Evolutionary conservation across 1,139 yeast species (phyloP), one percentile per base, ranked within the genome.

Genomic region (Candida pseudoviswanathii): DNA sequence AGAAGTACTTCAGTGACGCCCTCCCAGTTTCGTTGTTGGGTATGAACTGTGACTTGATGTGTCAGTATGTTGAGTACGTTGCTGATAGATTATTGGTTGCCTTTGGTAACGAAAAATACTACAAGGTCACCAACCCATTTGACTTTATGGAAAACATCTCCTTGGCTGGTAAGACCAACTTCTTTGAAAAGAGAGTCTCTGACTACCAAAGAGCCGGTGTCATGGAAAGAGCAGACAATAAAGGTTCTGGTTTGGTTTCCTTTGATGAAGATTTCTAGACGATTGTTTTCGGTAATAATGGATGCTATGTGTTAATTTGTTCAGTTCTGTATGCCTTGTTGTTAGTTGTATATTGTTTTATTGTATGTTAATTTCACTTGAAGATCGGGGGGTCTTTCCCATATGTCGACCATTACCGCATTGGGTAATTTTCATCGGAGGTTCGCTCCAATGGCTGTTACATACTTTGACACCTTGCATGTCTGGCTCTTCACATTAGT

Each of bases 171-270:
- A 94, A 94, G 82, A 92, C 99, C 61, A 94, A 94, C 79, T 94
- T 95, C 83, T 94, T 94, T 67, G 99, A 94, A 81, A 94, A 94
- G 84, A 88, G 98, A 75, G 99, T 94, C 54, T 88, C 96, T 53
- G 99, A 95, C 73, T 95, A 95, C 77, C 97, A 94, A 77, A 94
- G 92, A 79, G 98, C 98, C 50, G 98, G 98, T 77, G 99, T 94
- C 63, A 94, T 94, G 96, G 91, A 78, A 49, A 67, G 64, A 58
- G 60, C 72, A 53, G 65, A 61, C 49, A 70, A 68, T 49, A 61
- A 68, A 49, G 58, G 66, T 48, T 58, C 66, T 48, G 59, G 65
- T 50, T 69, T 64, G 46, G 75, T 77, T 62, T 63, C 79, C 29
- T 76, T 77, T 59, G 80, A 76, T 58, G 81, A 77, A 64, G 81